Evolutionary conservation across 441 rosid species (phyloP).

Genomic region (Pelargonium citronellum): DNA sequence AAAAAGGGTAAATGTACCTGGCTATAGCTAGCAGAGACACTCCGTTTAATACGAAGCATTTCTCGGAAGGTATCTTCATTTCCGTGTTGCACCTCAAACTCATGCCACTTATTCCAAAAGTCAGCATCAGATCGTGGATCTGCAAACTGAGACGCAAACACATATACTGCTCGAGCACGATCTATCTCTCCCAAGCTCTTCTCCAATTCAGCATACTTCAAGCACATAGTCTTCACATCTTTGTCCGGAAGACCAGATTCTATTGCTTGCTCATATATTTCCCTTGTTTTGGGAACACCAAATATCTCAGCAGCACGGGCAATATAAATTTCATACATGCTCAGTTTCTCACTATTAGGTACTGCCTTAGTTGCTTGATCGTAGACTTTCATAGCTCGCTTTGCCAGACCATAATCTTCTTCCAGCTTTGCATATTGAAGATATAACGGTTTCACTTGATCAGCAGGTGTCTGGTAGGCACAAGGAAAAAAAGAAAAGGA

Average conservation of each 20-base stretch:
- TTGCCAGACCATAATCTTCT: slow-evolving; percentile 89
- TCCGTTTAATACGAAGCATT: slow-evolving; percentile 81
- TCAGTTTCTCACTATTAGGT: slow-evolving; percentile 65
- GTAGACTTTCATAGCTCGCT: slow-evolving; percentile 92
- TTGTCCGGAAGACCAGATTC: slow-evolving; percentile 89
- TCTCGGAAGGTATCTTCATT: slow-evolving; percentile 94
- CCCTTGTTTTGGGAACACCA: slow-evolving; percentile 88
- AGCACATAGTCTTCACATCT: slow-evolving; percentile 85
- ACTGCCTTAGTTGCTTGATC: slow-evolving; percentile 85
- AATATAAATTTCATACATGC: slow-evolving; percentile 85
- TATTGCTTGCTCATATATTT: slow-evolving; percentile 87
- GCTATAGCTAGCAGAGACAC: slow-evolving; percentile 81
- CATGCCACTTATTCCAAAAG: slow-evolving; percentile 90
- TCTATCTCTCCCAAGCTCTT: slow-evolving; percentile 91
- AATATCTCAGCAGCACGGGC: slow-evolving; percentile 85
- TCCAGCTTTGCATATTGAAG: slow-evolving; percentile 95
- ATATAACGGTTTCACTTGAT: slow-evolving; percentile 72
- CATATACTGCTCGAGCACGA: slow-evolving; percentile 68
- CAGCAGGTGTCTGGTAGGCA: slow-evolving; percentile 68
- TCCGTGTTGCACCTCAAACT: slow-evolving; percentile 92
- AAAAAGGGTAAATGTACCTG: slow-evolving; percentile 42
- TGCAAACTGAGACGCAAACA: slow-evolving; percentile 78
- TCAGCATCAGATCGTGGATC: slow-evolving; percentile 84
- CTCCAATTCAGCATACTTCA: slow-evolving; percentile 83
- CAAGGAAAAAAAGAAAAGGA: too few relatives aligned